phyloP scores from a whole-genome alignment of 2,329 filamentous ascomycete genomes.

The Neofusicoccum umdonicola region DNA sequence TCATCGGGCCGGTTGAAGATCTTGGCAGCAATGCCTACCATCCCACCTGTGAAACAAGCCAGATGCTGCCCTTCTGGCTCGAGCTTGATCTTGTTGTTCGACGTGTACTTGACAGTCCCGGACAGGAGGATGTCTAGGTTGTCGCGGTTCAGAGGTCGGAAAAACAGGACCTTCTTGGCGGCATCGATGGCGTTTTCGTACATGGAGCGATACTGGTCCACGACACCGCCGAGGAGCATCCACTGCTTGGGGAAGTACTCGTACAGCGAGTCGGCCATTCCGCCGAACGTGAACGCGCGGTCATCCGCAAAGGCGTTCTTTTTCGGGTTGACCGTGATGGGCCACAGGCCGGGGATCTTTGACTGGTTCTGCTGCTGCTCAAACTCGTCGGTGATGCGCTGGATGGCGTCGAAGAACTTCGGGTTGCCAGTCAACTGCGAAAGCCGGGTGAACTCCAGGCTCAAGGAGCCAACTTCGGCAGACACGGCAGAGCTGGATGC shows the following conservation, averaged over 20 bases:
- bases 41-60: conserved; percentile 55
- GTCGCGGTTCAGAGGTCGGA: conserved; percentile 68
- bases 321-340: conserved; percentile 32
- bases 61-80: conserved; percentile 50
- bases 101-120: conserved; percentile 51
- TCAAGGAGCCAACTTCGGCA: conserved; percentile 38
- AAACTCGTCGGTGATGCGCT: conserved; percentile 34
- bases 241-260: conserved; percentile 64
- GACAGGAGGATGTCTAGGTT: conserved; percentile 72
- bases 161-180: conserved; percentile 72
- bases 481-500: conserved; percentile 31
- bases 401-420: conserved; percentile 40
- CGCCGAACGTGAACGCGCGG: conserved; percentile 51
- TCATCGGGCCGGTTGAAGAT: conserved; percentile 52
- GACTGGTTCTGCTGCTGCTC: conserved; percentile 36
- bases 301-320: conserved; percentile 30
- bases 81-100: conserved; percentile 43
- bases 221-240: conserved; percentile 71
- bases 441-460: conserved; percentile 39
- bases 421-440: conserved; percentile 37
- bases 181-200: conserved; percentile 68
- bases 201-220: conserved; percentile 69
- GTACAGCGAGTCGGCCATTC: conserved; percentile 56
- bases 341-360: conserved; percentile 37
- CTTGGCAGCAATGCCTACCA: conserved; percentile 53